These are phyloP conservation scores for Vanrija sp. DNA, from an alignment of 1,284 basidiomycete species.

Conservation along the genomic window DNA sequence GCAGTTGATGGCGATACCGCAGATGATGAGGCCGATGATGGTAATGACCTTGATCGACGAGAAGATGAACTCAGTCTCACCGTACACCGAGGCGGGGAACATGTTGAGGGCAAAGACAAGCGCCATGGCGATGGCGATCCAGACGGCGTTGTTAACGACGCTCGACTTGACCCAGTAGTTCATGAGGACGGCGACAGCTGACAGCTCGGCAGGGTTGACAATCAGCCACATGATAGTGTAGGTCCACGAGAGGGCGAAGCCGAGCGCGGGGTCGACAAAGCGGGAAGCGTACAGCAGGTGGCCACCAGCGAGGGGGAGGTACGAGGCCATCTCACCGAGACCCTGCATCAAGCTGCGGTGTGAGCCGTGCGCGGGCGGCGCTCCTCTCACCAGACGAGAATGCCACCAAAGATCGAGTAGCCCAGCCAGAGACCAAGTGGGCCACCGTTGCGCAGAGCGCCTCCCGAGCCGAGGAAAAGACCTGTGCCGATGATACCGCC, in stretches of 20 bases:
- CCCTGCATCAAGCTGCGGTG: conserved; percentile 12
- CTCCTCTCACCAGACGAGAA: not conserved
- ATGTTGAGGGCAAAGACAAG: conserved; percentile 56
- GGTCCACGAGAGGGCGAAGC: conserved; percentile 39
- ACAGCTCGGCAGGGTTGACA: conserved; percentile 3
- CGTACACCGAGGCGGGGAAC: conserved; percentile 26
- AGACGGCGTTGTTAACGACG: conserved; percentile 21
- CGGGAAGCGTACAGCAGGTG: conserved; percentile 64
- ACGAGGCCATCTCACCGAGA: conserved; percentile 23
- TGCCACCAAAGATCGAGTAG: not conserved
- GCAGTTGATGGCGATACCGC: conserved; percentile 61
- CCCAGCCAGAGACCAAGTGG: conserved; percentile 1
- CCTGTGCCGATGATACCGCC: conserved; percentile 2
- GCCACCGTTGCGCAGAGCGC: not conserved
- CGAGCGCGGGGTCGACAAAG: conserved; percentile 34
- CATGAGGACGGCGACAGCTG: conserved; percentile 22
- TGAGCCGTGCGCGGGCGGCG: not conserved
- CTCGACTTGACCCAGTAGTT: conserved; percentile 26
- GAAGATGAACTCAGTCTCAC: conserved; percentile 48
- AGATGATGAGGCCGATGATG: conserved; percentile 56
- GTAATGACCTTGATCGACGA: conserved; percentile 73
- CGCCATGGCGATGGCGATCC: conserved; percentile 54
- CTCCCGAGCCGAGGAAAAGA: conserved; percentile 1
- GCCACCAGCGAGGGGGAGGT: conserved; percentile 54
- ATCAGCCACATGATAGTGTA: conserved; percentile 17